Base-by-base conservation (phyloP, 1,284 basidiomycete genomes). In the Rhodotorula sp. region DNA sequence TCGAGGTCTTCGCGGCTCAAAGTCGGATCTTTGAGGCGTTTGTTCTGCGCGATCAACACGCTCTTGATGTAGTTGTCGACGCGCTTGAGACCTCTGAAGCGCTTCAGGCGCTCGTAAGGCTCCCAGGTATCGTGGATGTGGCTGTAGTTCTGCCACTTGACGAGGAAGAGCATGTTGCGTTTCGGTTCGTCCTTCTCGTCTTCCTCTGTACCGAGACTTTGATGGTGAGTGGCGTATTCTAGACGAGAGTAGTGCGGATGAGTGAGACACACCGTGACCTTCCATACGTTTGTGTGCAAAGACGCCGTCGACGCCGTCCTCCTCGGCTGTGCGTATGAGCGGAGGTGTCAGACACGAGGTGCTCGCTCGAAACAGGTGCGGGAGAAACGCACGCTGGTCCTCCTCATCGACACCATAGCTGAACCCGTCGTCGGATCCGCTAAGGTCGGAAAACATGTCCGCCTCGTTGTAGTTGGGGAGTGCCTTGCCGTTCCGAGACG, bases 21-120 rank as follows among this genome's bases (percentile, higher is more conserved):
- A 24, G 87, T 86, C 8, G 90, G 86, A 60, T 85, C 85, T 66
- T 83, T 84, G 30, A 93, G 84, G 56, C 88, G 87, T 10, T 87
- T 85, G 74, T 92, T 88, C 82, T 92, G 92, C 1, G 83, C 88
- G 85, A 78, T 74, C 80, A 83, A 85, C 49, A 86, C 67, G 45
- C 59, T 81, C 80, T 95, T 95, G 85, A 99, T 96, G 82, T 99
- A 99, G 83, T 99, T 99, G 82, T 98, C 95, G 69, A 99, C 93
- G 68, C 94, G 91, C 83, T 99, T 99, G 79, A 97, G 86, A 44
- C 94, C 94, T 79, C 87, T 89, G 85, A 90, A 96, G 48, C 91
- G 89, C 74, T 83, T 83, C 69, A 98, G 83, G 80, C 96, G 98
- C 78, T 93, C 89, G 83, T 96, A 97, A 18, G 89, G 89, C 82